phyloP scores from a whole-genome alignment of 768 basidiomycete species.

The Amanita jacksonii region DNA sequence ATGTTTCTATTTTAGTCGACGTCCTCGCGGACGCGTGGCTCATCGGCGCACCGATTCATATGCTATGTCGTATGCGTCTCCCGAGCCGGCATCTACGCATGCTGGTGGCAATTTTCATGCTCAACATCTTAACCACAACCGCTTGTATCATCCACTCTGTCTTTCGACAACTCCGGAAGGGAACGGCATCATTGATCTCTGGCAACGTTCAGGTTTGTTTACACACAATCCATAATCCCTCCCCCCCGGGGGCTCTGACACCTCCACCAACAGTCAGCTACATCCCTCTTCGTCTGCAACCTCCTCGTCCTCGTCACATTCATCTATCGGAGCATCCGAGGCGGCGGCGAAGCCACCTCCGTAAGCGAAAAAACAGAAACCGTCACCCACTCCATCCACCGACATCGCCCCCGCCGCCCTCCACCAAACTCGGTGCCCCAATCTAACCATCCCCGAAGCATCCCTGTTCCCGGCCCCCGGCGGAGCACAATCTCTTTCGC shows the following conservation, averaged over 20 bases:
- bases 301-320: conserved; percentile 19
- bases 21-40: conserved; percentile 17
- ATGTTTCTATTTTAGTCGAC: conserved; percentile 12
- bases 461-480: too few species aligned
- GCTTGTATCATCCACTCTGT: conserved; percentile 13
- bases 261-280: background rate
- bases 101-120: conserved; percentile 16
- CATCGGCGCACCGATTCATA: conserved; percentile 15
- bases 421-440: too few species aligned
- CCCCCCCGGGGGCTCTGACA: too few species aligned
- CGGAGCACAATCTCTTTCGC: too few species aligned
- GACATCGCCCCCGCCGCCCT: background rate
- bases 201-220: conserved; percentile 14
- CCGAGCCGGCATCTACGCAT: conserved; percentile 12
- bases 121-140: conserved; percentile 13
- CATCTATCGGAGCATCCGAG: conserved; percentile 13
- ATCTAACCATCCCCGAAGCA: too few species aligned
- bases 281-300: conserved; percentile 13
- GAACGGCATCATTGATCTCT: background rate
- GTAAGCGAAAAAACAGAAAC: background rate
- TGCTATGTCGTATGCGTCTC: conserved; percentile 16
- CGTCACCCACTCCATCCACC: background rate
- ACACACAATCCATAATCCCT: too few species aligned
- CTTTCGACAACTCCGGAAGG: conserved; percentile 9
- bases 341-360: background rate